These are phyloP conservation scores for Pleurotus pulmonarius DNA, from an alignment of 768 basidiomycete species.

Conservation along the genomic window DNA sequence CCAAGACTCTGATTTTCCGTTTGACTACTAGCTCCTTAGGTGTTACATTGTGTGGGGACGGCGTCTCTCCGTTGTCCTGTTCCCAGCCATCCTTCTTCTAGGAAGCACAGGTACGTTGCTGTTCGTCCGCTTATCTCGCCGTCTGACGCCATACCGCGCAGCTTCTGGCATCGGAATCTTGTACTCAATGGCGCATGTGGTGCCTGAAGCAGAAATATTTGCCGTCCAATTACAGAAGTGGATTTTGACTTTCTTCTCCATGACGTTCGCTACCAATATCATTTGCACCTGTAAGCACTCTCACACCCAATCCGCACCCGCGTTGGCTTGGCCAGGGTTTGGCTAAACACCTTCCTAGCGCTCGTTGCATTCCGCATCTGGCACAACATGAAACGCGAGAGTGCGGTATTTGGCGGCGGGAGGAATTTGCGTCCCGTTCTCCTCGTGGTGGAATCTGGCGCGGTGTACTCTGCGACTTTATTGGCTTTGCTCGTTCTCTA, in stretches of 20 bases:
- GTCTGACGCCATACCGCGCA: slow-evolving; percentile 8
- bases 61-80: slow-evolving; percentile 16
- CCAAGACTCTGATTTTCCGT: not conserved
- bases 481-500: slow-evolving; percentile 28
- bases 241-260: slow-evolving; percentile 35
- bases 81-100: slow-evolving; percentile 24
- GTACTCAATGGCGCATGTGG: slow-evolving; percentile 25
- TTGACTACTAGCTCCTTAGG: slow-evolving; percentile 20
- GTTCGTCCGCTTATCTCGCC: not conserved
- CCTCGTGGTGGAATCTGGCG: slow-evolving; percentile 32
- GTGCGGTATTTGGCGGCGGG: slow-evolving; percentile 16
- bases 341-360: slow-evolving; percentile 10
- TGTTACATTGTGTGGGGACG: slow-evolving; percentile 30
- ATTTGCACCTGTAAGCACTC: slow-evolving; percentile 27
- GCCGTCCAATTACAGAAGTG: slow-evolving; percentile 26
- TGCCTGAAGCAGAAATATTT: slow-evolving; percentile 26
- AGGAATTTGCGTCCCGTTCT: slow-evolving; percentile 25
- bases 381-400: slow-evolving; percentile 22
- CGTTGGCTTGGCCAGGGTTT: too few relatives aligned
- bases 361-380: slow-evolving; percentile 31
- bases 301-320: too few relatives aligned
- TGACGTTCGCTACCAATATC: slow-evolving; percentile 33
- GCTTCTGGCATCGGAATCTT: slow-evolving; percentile 26
- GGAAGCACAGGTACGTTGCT: slow-evolving; percentile 24
- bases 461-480: slow-evolving; percentile 31